Conservation (phyloP, 805 yeast genomes). For the Aciculoconidium aculeatum region DNA sequence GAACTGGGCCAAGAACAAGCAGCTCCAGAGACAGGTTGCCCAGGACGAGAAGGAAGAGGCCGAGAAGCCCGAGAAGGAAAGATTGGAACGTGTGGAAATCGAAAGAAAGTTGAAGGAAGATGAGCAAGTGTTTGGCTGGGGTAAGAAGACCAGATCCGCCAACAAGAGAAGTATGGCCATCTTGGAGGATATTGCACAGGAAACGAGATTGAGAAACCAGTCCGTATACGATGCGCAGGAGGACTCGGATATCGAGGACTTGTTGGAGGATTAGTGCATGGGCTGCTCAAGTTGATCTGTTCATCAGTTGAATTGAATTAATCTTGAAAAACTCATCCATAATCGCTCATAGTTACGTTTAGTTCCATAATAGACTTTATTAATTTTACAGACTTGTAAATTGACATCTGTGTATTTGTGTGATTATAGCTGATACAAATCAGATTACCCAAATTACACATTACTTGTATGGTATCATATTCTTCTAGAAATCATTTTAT, state of each 20-base stretch:
- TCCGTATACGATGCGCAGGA: constrained; percentile 44
- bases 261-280: constrained; percentile 47
- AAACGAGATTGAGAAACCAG: constrained; percentile 36
- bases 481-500: too few species aligned
- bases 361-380: too few species aligned
- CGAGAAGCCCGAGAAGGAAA: constrained; percentile 30
- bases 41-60: constrained; percentile 40
- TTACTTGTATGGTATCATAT: too few species aligned
- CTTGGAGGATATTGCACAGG: constrained; percentile 41
- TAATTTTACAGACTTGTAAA: too few species aligned
- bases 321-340: background rate
- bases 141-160: constrained; percentile 62
- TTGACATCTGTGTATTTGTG: too few species aligned
- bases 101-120: constrained; percentile 24
- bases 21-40: constrained; percentile 42
- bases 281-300: background rate
- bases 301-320: background rate
- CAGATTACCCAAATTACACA: too few species aligned
- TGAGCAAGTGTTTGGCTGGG: constrained; percentile 68
- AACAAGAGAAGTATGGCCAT: constrained; percentile 50
- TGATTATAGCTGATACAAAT: too few species aligned
- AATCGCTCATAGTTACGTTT: too few species aligned
- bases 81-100: constrained; percentile 29
- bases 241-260: constrained; percentile 65
- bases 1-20: constrained; percentile 52